These are phyloP conservation scores for Rachicladosporium sp. DNA, from an alignment of 2,329 filamentous ascomycete genomes.

Conservation along the genomic window DNA sequence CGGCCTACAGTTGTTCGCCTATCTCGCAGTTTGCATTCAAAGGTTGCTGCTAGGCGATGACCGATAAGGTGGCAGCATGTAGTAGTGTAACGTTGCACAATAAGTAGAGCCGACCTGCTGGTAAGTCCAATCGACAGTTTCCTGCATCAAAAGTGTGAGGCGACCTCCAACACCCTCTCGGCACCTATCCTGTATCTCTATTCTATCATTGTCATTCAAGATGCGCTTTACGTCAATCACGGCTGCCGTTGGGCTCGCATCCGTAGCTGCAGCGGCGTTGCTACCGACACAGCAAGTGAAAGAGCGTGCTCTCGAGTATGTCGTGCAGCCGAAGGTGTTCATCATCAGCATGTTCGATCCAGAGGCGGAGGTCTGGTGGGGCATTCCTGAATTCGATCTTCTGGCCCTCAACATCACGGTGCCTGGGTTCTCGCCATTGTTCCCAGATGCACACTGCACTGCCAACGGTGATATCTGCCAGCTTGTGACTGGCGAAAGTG, in stretches of 20 bases:
- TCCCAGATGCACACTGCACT: slow-evolving; percentile 46
- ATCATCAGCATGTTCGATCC: slow-evolving; percentile 47
- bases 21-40: too few species aligned
- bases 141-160: too few species aligned
- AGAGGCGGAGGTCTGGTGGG: slow-evolving; percentile 37
- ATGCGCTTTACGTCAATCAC: background rate
- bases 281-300: background rate
- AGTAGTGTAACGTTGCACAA: too few species aligned
- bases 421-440: slow-evolving; percentile 20
- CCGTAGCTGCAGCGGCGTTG: slow-evolving; percentile 1
- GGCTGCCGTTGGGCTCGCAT: background rate
- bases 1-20: too few species aligned
- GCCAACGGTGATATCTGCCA: slow-evolving; percentile 52
- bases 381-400: slow-evolving; percentile 21
- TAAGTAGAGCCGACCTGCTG: too few species aligned
- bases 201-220: too few species aligned
- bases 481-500: slow-evolving; percentile 44
- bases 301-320: slow-evolving; percentile 1
- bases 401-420: slow-evolving; percentile 24
- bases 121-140: too few species aligned
- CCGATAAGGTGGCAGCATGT: too few species aligned
- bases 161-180: too few species aligned
- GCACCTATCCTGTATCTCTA: too few species aligned
- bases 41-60: too few species aligned
- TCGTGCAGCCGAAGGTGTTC: slow-evolving; percentile 46